These are phyloP conservation scores for Neoboletus subvelutipes DNA, from an alignment of 768 basidiomycete species.

Conservation along the genomic window DNA sequence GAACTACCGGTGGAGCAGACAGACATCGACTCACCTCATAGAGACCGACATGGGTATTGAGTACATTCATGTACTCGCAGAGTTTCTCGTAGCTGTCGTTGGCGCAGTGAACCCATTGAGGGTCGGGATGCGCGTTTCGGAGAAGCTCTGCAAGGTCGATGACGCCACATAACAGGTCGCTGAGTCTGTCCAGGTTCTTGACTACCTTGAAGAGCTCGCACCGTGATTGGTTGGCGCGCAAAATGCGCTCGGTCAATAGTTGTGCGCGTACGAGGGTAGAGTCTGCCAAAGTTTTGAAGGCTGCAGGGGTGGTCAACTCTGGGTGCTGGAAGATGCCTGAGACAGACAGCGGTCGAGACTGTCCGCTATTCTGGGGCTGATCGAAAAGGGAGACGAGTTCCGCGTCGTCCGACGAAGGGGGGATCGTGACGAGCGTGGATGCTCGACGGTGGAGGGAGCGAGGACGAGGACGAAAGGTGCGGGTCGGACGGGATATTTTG, in stretches of 20 bases:
- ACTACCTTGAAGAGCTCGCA: slow-evolving; percentile 81
- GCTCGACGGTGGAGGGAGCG: slow-evolving; percentile 24
- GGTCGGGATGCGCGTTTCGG: slow-evolving; percentile 90
- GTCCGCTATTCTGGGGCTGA: slow-evolving; percentile 44
- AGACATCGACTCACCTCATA: slow-evolving; percentile 65
- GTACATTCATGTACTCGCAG: slow-evolving; percentile 96
- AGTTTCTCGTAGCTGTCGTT: slow-evolving; percentile 87
- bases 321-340: slow-evolving; percentile 88
- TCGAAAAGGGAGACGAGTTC: slow-evolving; percentile 73
- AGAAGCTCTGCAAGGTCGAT: slow-evolving; percentile 96
- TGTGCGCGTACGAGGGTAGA: slow-evolving; percentile 80
- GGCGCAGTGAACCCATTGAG: slow-evolving; percentile 76
- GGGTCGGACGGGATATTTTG: slow-evolving; percentile 34
- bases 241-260: slow-evolving; percentile 80
- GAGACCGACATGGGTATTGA: slow-evolving; percentile 91
- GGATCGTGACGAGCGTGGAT: slow-evolving; percentile 48
- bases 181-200: slow-evolving; percentile 94
- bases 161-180: slow-evolving; percentile 93
- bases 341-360: slow-evolving; percentile 43
- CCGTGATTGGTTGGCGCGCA: slow-evolving; percentile 67
- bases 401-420: slow-evolving; percentile 63
- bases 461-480: slow-evolving; percentile 42
- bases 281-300: slow-evolving; percentile 70
- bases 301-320: slow-evolving; percentile 63
- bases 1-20: slow-evolving; percentile 15